Percentiles rank a stretch among this genome's conserved stretches.
Conservation (phyloP, 192 early-diverging fungal genomes). For the Backusella parvicylindrica region DNA sequence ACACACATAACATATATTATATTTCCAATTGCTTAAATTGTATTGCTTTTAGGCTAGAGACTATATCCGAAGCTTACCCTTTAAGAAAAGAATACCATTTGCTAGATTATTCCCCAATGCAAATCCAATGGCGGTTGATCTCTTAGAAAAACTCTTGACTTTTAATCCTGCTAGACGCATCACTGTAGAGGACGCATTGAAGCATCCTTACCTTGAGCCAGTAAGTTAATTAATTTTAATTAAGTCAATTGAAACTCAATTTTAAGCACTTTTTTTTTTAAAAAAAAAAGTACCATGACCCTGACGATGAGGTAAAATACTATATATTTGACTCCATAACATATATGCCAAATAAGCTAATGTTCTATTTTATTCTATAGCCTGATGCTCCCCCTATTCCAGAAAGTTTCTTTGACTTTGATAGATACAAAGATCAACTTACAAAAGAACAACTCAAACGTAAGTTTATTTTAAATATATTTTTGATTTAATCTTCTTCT, state of each 20-base stretch:
- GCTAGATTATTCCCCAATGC: slow-evolving; percentile 82
- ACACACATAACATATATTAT: not conserved
- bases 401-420: slow-evolving; percentile 82
- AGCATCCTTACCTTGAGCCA: slow-evolving; percentile 85
- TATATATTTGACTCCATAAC: not conserved
- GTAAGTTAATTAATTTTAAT: slow-evolving; percentile 15
- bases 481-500: not conserved
- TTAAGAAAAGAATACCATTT: slow-evolving; percentile 82
- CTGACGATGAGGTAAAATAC: slow-evolving; percentile 48
- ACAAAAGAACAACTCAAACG: slow-evolving; percentile 78
- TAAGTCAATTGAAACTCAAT: not conserved
- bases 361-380: slow-evolving; percentile 24
- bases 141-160: slow-evolving; percentile 88
- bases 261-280: not conserved
- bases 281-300: slow-evolving; percentile 57
- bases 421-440: slow-evolving; percentile 79
- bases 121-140: slow-evolving; percentile 82
- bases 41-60: slow-evolving; percentile 66
- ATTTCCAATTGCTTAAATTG: not conserved
- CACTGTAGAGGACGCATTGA: slow-evolving; percentile 89
- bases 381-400: slow-evolving; percentile 71
- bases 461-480: slow-evolving; percentile 20
- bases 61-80: slow-evolving; percentile 86
- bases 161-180: slow-evolving; percentile 91
- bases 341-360: not conserved